Evolutionary conservation across 2,329 filamentous ascomycete species (phyloP).

Genomic region (Fusarium vanettenii): DNA sequence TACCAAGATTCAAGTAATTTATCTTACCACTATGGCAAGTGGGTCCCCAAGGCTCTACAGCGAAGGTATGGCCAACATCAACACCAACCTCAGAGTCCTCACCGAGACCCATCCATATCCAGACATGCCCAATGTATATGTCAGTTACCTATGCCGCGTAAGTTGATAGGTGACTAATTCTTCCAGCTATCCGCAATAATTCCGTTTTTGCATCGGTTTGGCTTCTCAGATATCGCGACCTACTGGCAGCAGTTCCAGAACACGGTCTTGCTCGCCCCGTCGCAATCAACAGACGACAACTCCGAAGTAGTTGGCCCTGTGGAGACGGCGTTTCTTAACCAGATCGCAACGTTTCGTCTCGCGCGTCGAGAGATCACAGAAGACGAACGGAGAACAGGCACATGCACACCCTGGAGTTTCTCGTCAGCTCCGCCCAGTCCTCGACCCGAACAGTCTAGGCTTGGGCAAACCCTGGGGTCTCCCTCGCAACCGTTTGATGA

Average conservation of each 20-base stretch:
- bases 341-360: constrained; percentile 1
- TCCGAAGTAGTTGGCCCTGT: not conserved
- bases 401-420: not conserved
- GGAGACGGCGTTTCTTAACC: not conserved
- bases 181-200: not conserved
- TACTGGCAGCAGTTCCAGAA: not conserved
- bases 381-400: not conserved
- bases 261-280: not conserved
- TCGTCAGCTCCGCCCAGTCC: constrained; percentile 1
- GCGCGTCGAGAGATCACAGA: constrained; percentile 5
- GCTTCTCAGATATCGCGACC: not conserved
- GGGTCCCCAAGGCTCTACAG: not conserved
- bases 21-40: not conserved
- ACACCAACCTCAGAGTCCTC: not conserved
- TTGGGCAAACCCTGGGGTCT: not conserved
- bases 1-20: not conserved
- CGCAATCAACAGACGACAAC: not conserved
- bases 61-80: not conserved
- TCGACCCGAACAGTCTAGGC: not conserved
- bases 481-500: not conserved
- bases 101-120: not conserved
- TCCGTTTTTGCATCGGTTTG: not conserved
- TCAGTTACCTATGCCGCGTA: not conserved
- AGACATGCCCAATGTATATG: not conserved
- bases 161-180: not conserved